Base-by-base conservation (phyloP, 345 rosid species). In the Isatis tinctoria region DNA sequence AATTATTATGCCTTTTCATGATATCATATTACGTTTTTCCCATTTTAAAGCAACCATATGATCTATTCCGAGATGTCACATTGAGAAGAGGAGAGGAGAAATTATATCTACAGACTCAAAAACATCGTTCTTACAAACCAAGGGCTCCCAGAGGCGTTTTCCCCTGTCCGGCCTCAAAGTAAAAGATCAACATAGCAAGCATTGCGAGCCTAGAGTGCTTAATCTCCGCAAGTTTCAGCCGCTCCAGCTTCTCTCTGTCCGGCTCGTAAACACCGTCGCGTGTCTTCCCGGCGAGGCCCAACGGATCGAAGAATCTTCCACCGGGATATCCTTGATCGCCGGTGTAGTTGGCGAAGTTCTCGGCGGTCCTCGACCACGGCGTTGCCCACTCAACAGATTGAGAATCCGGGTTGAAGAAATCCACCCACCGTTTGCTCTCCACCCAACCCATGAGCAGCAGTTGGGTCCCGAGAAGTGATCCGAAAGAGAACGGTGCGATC, bases 241-340 rank as follows among this genome's bases (percentile, higher is more conserved):
- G 83, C 68, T 95, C 97, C 2, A 95, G 90, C 88, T 87, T 87
- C 71, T 90, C 97, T 7, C 1, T 74, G 14, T 94, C 98, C 0
- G 98, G 90, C 32, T 88, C 57, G 67, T 94, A 94, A 2, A 81
- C 87, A 1, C 98, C 98, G 33, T 91, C 68, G 56, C 75, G 70
- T 6, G 78, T 49, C 1, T 87, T 81, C n/a, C 98, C 98, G 0
- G 92, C 97, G 0, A 94, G 6, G 0, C 95, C 75, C 66, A 91
- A 69, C 1, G 98, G 98, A 66, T 94, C 98, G 40, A 94, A 94
- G 85, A 94, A 94, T 72, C 89, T 90, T 26, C 98, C 98, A 0
- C 98, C 98, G 0, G 98, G 98, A n/a, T 94, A 94, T 0, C 98
- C 98, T 60, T 94, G 98, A 2, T 94, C 97, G 0, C 98, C 97